These are phyloP conservation scores for Thielaviopsis punctulata DNA, from an alignment of 2,329 filamentous ascomycete genomes.

Conservation along the genomic window DNA sequence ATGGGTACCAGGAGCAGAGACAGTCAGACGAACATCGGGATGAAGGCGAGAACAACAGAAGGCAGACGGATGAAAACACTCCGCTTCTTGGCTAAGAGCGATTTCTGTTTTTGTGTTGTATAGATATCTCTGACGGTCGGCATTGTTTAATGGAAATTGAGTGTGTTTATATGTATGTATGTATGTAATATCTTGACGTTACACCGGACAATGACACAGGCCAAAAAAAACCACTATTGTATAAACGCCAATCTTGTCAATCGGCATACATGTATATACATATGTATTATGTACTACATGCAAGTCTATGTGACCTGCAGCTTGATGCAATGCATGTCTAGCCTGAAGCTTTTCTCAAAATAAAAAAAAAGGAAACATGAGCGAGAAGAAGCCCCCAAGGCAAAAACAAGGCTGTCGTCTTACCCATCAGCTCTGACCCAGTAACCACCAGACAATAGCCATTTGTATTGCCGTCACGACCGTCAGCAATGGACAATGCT, in stretches of 20 bases:
- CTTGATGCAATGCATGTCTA: too few relatives aligned
- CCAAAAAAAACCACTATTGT: too few relatives aligned
- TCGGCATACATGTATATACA: too few relatives aligned
- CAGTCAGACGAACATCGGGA: background rate
- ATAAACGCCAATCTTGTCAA: too few relatives aligned
- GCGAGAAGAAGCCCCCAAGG: background rate
- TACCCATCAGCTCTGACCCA: too few relatives aligned
- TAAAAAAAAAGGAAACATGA: too few relatives aligned
- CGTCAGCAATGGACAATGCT: background rate
- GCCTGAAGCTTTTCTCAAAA: too few relatives aligned
- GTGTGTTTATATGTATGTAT: background rate
- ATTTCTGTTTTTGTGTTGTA: background rate
- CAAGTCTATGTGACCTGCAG: background rate
- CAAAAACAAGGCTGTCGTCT: too few relatives aligned
- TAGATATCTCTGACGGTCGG: too few relatives aligned
- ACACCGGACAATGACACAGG: background rate
- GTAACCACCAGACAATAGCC: background rate
- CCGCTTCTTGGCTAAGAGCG: constrained; percentile 18
- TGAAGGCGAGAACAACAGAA: background rate
- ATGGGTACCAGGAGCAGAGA: constrained; percentile 1
- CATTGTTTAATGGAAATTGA: too few relatives aligned
- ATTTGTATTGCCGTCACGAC: background rate
- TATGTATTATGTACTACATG: too few relatives aligned
- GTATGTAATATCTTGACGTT: background rate
- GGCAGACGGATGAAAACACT: constrained; percentile 19